Evolutionary conservation across 2,329 filamentous ascomycete genomes (phyloP), one percentile per base, ranked within the genome.

Genomic region (Zymoseptoria ardabiliae): DNA sequence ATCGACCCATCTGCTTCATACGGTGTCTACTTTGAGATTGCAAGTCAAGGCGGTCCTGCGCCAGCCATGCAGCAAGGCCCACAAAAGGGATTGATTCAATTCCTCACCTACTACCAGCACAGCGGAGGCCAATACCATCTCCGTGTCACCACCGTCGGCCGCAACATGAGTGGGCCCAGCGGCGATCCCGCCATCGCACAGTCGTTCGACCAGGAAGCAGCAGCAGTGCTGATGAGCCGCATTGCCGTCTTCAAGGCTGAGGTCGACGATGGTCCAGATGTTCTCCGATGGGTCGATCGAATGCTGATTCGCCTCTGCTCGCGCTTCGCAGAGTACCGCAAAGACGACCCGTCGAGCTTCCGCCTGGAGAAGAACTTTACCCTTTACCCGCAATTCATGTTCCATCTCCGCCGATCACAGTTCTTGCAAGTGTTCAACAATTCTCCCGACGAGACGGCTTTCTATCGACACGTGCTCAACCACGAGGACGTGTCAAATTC

Each of bases 391-490:
- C 94, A 99, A 74, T 99, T 99, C 78, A 99, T 99, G 94, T 99
- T 99, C 82, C 94, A 99, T 75, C 83, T 99, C 62, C 89, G 94
- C 68, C 86, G 94, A 75, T 96, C 91, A 76, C 94, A 97, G 75
- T 99, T 99, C 80, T 77, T 99, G 65, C 94, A 99, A 72, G 92
- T 99, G 59, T 99, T 99, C 84, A 99, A 99, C 81, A 99, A 97
- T 76, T 97, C 93, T 0, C 94, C 94, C 7, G 94, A 99, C 69
- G 94, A 99, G 77, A 99, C 94, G 22, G 94, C 94, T n/a, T 99
- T 99, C 77, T 96, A 97, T 74, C 85, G 94, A 62, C 94, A 99
- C 72, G 91, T 99, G 2, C 82, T 99, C 64, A 96, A 97, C 73
- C 92, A 97, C 70, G 94, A 99, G 75, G 94, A 97, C 75, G 91